These are phyloP conservation scores for Polyporus arcularius DNA, from an alignment of 768 basidiomycete species.

Conservation along the genomic window DNA sequence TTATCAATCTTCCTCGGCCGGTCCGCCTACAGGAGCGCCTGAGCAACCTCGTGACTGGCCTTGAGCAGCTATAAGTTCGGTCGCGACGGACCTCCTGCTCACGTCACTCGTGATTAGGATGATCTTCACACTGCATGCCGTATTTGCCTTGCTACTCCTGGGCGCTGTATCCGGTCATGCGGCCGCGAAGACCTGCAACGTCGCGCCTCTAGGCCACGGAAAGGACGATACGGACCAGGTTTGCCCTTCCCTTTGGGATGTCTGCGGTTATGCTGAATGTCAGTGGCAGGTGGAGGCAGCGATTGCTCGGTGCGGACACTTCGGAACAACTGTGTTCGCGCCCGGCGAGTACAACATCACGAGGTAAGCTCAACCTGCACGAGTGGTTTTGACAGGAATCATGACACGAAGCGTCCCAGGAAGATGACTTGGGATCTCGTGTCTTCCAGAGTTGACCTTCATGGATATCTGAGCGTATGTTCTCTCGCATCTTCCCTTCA, in stretches of 20 bases:
- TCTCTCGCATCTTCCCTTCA: not conserved
- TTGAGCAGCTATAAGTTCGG: not conserved
- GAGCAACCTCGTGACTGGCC: too few species aligned
- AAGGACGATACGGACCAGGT: constrained; percentile 31
- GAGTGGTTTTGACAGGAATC: not conserved
- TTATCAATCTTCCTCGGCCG: too few species aligned
- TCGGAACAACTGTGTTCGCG: constrained; percentile 46
- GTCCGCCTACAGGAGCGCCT: too few species aligned
- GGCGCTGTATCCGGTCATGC: not conserved
- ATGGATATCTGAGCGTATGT: constrained; percentile 44
- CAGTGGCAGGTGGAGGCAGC: constrained; percentile 45
- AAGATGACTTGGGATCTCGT: constrained; percentile 58
- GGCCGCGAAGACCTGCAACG: constrained; percentile 12
- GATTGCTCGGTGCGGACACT: constrained; percentile 49
- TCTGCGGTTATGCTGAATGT: not conserved
- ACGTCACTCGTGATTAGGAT: too few species aligned
- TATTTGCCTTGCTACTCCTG: not conserved
- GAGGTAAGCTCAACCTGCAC: constrained; percentile 32
- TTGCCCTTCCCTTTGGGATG: not conserved
- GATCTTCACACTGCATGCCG: too few species aligned
- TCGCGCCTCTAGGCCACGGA: constrained; percentile 25
- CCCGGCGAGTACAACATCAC: constrained; percentile 54
- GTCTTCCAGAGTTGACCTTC: constrained; percentile 44
- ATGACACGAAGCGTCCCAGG: constrained; percentile 26
- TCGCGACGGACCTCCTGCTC: too few species aligned